These are phyloP conservation scores for Umbilicaria muhlenbergii DNA, from an alignment of 495 filamentous ascomycete genomes.

Conservation along the genomic window DNA sequence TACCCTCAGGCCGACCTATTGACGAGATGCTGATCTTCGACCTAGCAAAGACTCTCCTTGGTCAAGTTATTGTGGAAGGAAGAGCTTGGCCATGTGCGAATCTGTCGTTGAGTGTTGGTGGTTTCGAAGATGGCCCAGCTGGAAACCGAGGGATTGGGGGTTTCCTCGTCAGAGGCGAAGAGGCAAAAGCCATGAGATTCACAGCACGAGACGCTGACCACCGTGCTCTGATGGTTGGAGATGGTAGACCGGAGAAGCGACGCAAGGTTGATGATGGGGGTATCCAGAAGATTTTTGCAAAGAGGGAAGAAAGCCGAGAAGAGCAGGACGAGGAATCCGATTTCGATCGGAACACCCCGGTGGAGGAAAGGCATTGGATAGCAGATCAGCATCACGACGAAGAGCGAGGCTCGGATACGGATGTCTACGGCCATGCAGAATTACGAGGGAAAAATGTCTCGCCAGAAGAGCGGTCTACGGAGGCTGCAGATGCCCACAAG, in stretches of 20 bases:
- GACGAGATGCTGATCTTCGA: constrained; percentile 61
- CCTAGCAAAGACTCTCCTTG: constrained; percentile 58
- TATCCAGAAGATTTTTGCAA: constrained; percentile 43
- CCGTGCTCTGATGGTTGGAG: constrained; percentile 11
- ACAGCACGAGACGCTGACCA: constrained; percentile 2
- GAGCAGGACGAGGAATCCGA: background rate
- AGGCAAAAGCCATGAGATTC: constrained; percentile 37
- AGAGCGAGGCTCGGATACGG: too few relatives aligned
- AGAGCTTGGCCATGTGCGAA: constrained; percentile 76
- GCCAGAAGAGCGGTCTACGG: too few relatives aligned
- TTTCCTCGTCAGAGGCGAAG: constrained; percentile 68
- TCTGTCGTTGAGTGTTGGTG: constrained; percentile 67
- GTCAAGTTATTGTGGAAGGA: constrained; percentile 62
- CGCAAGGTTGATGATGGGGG: constrained; percentile 32
- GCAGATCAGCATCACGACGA: too few relatives aligned
- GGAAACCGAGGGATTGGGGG: constrained; percentile 75
- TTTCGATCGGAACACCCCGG: background rate
- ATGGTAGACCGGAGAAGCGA: constrained; percentile 31
- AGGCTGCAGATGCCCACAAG: too few relatives aligned
- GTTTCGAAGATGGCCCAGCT: constrained; percentile 75
- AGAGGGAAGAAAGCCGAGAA: constrained; percentile 2
- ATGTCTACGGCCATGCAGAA: too few relatives aligned
- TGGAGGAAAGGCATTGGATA: background rate
- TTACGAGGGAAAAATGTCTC: too few relatives aligned
- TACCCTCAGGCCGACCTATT: constrained; percentile 58